phyloP scores from a whole-genome alignment of 2,329 filamentous ascomycete genomes.

The Neonectria neomacrospora region DNA sequence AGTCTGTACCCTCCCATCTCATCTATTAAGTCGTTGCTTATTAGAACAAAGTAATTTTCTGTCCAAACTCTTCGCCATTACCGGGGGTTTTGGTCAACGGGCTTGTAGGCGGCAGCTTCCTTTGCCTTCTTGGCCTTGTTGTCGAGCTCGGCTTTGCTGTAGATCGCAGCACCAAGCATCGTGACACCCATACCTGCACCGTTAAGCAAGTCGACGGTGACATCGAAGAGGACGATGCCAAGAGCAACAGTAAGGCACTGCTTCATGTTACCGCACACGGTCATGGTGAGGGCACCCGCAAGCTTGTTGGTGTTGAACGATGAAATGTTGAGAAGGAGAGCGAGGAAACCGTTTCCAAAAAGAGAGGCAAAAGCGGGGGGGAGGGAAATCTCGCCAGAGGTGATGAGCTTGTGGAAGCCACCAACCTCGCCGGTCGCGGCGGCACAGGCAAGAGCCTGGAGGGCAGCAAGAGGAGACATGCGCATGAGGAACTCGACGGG shows the following conservation, averaged over 20 bases:
- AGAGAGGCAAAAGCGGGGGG: constrained; percentile 55
- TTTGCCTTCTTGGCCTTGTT: constrained; percentile 53
- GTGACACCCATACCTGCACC: constrained; percentile 67
- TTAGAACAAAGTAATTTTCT: constrained; percentile 32
- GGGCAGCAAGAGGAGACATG: constrained; percentile 69
- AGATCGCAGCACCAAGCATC: constrained; percentile 65
- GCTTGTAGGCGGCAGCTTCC: constrained; percentile 48
- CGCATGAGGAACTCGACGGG: constrained; percentile 70
- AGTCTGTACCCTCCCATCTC: constrained; percentile 30
- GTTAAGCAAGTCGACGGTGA: constrained; percentile 62
- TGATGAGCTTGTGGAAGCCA: constrained; percentile 52
- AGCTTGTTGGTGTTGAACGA: constrained; percentile 69
- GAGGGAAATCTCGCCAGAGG: constrained; percentile 50
- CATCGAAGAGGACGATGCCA: constrained; percentile 64
- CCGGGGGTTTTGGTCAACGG: constrained; percentile 48
- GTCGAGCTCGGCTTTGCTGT: constrained; percentile 67
- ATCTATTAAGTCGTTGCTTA: constrained; percentile 45
- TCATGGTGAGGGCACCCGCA: constrained; percentile 68
- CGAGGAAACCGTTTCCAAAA: constrained; percentile 63
- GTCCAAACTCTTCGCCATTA: constrained; percentile 26
- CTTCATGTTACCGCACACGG: constrained; percentile 69
- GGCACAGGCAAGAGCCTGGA: constrained; percentile 65
- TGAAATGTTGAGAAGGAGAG: constrained; percentile 66
- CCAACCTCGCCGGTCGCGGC: constrained; percentile 63
- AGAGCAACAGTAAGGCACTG: constrained; percentile 66